Evolutionary conservation across 2,329 filamentous ascomycete genomes (phyloP), one percentile per base, ranked within the genome.

Genomic region (Colletotrichum shisoi): DNA sequence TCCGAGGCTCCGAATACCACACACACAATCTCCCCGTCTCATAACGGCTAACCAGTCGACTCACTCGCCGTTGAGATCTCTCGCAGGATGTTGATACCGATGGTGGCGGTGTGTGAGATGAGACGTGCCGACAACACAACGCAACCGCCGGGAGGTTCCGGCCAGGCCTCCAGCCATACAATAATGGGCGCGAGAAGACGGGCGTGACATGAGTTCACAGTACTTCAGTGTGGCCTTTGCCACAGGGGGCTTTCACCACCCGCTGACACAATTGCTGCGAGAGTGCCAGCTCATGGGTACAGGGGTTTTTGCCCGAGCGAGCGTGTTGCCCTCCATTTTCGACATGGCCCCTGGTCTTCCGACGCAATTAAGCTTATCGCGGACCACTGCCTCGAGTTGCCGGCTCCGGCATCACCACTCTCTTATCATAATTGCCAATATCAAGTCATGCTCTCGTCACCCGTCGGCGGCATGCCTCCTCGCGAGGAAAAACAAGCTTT

Each of bases 331-430:
- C 39, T 17, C n/a, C 31, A 34, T 54, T 56, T 44, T 61, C 24
- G 31, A n/a, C 57, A 42, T 44, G 44, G 44, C 24, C 49, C 62
- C 53, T 31, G 21, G 40, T 46, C 59, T 13, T 34, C 15, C 19
- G 12, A 17, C 17, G 27, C 48, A 42, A 40, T 64, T 64, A 59
- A 64, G 64, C 64, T 67, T 45, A 64, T 59, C 60, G 52, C 44
- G 31, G 63, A 17, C 31, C 63, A 56, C 21, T 63, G 39, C 12
- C 11, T 45, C 37, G n/a, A 45, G 27, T 17, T 46, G 24, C 42
- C 42, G 27, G 40, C 15, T 15, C 12, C 40, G 13, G 24, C 21
- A 7, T 31, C 19, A 4, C 27, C 37, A 12, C 8, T 34, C n/a
- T 57, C 12, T 34, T 34, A 21, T 19, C 27, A 42, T 19, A 21